Evolutionary conservation across 164 flowering plant species (phyloP).

Genomic region (Magnolia kwangsiensis): DNA sequence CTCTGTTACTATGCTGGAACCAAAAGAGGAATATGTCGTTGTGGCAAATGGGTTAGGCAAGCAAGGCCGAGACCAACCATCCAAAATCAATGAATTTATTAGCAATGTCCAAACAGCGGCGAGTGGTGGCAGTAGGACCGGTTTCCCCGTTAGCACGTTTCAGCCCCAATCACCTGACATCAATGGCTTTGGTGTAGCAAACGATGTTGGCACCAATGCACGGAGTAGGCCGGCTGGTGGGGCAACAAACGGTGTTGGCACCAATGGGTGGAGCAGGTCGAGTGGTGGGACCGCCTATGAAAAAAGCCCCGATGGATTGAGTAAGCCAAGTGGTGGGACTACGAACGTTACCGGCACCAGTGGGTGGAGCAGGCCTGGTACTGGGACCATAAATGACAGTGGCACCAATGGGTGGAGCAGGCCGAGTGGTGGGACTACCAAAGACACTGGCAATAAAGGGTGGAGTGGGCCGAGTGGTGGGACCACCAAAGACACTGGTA

Average conservation of each 20-base stretch:
- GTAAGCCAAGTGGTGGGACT: neutral
- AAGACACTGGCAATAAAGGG: neutral
- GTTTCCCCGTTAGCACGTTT: neutral
- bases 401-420: neutral
- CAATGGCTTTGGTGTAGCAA: neutral
- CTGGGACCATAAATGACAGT: neutral
- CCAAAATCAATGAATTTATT: slow-evolving; percentile 26
- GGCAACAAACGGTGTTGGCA: neutral
- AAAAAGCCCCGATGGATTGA: neutral
- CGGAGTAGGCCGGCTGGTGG: neutral
- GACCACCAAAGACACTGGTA: neutral
- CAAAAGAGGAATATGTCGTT: slow-evolving; percentile 7
- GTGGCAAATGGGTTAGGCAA: slow-evolving; percentile 10
- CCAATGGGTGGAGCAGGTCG: neutral
- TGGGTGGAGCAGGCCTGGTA: neutral
- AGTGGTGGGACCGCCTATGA: neutral
- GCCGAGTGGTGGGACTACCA: neutral
- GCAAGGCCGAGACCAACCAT: slow-evolving; percentile 21
- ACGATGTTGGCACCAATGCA: neutral
- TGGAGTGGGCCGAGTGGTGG: neutral
- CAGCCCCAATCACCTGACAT: neutral
- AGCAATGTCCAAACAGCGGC: neutral
- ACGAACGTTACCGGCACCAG: neutral
- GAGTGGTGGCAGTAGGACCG: neutral
- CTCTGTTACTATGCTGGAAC: slow-evolving; percentile 4